phyloP scores from a whole-genome alignment of 2,329 filamentous ascomycete genomes.

The Myriangium duriaei region DNA sequence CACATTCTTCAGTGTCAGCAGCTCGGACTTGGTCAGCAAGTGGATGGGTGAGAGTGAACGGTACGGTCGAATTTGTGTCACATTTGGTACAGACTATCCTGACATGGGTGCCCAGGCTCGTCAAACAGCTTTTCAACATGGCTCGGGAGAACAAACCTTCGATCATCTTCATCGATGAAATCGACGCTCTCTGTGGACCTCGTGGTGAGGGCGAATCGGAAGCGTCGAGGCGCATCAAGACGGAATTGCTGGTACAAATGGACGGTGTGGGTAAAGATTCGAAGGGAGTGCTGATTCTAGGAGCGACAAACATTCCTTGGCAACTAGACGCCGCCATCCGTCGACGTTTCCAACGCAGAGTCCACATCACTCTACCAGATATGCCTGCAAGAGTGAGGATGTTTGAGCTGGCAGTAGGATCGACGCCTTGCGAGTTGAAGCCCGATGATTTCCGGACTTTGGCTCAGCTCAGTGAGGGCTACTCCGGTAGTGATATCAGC shows the following conservation, averaged over 20 bases:
- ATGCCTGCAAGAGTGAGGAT: conserved; percentile 75
- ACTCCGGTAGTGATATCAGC: conserved; percentile 89
- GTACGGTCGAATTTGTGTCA: conserved; percentile 38
- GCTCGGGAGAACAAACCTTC: conserved; percentile 95
- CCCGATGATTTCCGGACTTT: conserved; percentile 67
- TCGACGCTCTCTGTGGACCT: conserved; percentile 90
- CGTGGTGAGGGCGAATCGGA: conserved; percentile 93
- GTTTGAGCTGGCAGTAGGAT: conserved; percentile 92
- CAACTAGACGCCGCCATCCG: conserved; percentile 93
- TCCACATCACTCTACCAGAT: conserved; percentile 91
- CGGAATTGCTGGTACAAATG: conserved; percentile 97
- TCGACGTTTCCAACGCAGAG: conserved; percentile 86
- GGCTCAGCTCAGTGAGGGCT: conserved; percentile 76
- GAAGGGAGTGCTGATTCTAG: conserved; percentile 83
- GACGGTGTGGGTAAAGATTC: conserved; percentile 95
- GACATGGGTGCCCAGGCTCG: conserved; percentile 48
- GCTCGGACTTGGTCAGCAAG: conserved; percentile 73
- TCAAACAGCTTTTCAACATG: conserved; percentile 96
- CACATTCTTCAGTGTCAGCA: conserved; percentile 12
- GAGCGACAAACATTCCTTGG: conserved; percentile 97
- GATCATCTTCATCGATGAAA: conserved; percentile 98
- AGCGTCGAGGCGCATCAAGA: conserved; percentile 94
- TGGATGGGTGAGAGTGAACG: conserved; percentile 99
- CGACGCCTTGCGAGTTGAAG: conserved; percentile 75
- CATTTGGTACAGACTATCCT: too few relatives aligned